Evolutionary conservation across 345 rosid species (phyloP).

Genomic region (Capsella bursapastoris): DNA sequence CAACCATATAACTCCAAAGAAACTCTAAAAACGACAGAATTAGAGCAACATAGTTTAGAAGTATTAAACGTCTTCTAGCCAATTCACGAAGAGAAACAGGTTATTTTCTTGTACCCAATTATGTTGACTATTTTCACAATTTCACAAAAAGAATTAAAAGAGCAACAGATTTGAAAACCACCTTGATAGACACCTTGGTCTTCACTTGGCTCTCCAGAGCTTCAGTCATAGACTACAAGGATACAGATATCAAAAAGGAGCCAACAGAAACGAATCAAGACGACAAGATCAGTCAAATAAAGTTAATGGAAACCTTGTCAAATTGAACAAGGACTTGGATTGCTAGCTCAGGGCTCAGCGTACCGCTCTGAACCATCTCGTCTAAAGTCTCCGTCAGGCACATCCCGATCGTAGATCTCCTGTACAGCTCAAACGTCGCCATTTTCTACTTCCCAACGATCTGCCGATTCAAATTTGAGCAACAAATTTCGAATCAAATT

Average conservation of each 20-base stretch:
- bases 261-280: background rate
- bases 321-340: constrained; percentile 97
- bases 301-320: constrained; percentile 65
- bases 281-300: background rate
- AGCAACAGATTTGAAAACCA: constrained; percentile 29
- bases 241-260: constrained; percentile 2
- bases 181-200: constrained; percentile 91
- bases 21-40: background rate
- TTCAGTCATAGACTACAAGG: constrained; percentile 89
- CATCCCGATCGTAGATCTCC: constrained; percentile 97
- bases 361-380: constrained; percentile 92
- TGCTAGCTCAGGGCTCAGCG: constrained; percentile 94
- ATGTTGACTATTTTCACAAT: constrained; percentile 13
- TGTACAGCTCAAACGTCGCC: constrained; percentile 97
- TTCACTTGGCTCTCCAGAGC: constrained; percentile 91
- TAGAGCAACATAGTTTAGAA: constrained; percentile 2
- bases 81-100: background rate
- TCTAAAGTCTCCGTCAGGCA: constrained; percentile 94
- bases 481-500: constrained; percentile 15
- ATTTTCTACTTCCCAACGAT: constrained; percentile 53
- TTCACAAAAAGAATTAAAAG: background rate
- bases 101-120: background rate
- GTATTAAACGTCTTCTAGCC: background rate
- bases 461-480: constrained; percentile 7
- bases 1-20: background rate